A percentile compares a stretch with the other conserved stretches of the same genome.
Conservation (phyloP, 2,329 filamentous ascomycete genomes). For the Monosporascus sp. region DNA sequence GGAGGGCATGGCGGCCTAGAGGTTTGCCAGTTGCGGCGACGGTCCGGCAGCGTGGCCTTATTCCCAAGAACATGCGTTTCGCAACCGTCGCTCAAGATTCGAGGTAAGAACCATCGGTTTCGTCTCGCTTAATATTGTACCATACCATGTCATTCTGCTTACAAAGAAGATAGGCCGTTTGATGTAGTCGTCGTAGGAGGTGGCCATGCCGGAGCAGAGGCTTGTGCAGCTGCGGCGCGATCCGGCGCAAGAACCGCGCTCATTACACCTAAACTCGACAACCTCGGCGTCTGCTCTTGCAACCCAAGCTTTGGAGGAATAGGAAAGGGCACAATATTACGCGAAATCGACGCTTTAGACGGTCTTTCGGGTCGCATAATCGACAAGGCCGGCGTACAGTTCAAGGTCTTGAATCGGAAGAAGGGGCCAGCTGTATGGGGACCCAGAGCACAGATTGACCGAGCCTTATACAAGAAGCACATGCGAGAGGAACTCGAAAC, state of each 20-base stretch:
- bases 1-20: constrained; percentile 24
- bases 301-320: constrained; percentile 98
- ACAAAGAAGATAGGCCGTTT: constrained; percentile 50
- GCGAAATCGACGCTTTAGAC: constrained; percentile 92
- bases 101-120: constrained; percentile 19
- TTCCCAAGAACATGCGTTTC: constrained; percentile 17
- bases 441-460: constrained; percentile 91
- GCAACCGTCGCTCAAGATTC: constrained; percentile 27
- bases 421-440: constrained; percentile 98
- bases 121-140: too few relatives aligned
- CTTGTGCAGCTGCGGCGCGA: constrained; percentile 83
- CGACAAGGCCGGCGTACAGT: constrained; percentile 93
- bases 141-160: too few relatives aligned
- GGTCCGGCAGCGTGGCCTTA: constrained; percentile 10
- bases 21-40: constrained; percentile 15
- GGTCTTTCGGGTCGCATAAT: constrained; percentile 83
- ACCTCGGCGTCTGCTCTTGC: constrained; percentile 91
- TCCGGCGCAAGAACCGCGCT: constrained; percentile 84
- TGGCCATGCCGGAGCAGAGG: constrained; percentile 92
- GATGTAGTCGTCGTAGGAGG: constrained; percentile 96
- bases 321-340: constrained; percentile 92
- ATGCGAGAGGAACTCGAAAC: constrained; percentile 81
- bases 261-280: constrained; percentile 80
- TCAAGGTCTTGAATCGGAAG: constrained; percentile 77
- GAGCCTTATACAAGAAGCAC: constrained; percentile 78